Evolutionary conservation across 345 rosid genomes (phyloP).

Genomic region (Eucalyptus paniculata): DNA sequence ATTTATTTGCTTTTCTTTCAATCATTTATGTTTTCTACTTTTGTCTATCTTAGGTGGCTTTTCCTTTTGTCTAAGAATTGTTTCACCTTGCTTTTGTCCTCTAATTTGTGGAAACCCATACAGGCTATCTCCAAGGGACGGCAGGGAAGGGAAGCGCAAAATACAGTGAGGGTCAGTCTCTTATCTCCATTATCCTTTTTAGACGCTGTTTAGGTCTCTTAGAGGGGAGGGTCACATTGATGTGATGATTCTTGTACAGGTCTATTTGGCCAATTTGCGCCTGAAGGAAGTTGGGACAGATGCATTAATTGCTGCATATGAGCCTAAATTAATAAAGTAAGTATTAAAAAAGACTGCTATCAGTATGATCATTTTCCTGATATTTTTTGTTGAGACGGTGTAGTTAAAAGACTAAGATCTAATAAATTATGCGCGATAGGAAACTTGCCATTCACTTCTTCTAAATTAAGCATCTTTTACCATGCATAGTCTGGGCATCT

Average conservation of each 20-base stretch:
- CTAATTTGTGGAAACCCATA: not conserved
- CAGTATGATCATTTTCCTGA: not conserved
- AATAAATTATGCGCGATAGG: not conserved
- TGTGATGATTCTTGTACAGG: constrained; percentile 15
- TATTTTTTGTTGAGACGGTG: not conserved
- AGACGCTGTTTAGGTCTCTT: not conserved
- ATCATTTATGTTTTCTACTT: not conserved
- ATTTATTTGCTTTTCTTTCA: not conserved
- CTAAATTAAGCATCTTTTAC: not conserved
- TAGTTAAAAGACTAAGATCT: not conserved
- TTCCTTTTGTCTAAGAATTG: not conserved
- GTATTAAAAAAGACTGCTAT: not conserved
- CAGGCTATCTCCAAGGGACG: constrained; percentile 78
- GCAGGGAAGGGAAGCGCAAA: constrained; percentile 93
- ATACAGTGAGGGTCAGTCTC: constrained; percentile 40
- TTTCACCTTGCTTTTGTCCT: not conserved
- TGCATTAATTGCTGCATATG: constrained; percentile 58
- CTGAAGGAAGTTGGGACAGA: constrained; percentile 74
- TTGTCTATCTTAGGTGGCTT: not conserved
- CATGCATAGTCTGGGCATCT: not conserved
- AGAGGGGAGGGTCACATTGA: not conserved
- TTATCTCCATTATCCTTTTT: not conserved
- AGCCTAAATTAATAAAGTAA: constrained; percentile 64
- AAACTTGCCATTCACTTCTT: not conserved
- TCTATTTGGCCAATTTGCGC: constrained; percentile 69